Conservation (phyloP, 805 yeast genomes). For the Candida stauntonica region DNA sequence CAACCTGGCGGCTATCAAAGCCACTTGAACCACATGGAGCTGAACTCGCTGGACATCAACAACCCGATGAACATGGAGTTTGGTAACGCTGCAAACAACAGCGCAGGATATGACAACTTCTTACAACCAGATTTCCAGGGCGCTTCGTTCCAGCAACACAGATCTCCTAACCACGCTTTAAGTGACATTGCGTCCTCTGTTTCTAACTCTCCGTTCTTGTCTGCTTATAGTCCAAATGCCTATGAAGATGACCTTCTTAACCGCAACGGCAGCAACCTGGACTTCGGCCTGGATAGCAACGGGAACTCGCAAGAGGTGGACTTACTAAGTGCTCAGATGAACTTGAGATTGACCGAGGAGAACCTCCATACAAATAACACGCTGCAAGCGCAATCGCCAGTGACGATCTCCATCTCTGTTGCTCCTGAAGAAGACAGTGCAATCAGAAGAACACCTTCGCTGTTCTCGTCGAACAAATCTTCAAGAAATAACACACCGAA, state of each 20-base stretch:
- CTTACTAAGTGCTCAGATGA: slow-evolving; percentile 9
- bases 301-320: no score
- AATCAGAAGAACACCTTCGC: slow-evolving; percentile 48
- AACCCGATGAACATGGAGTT: background rate
- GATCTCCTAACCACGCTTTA: slow-evolving; percentile 9
- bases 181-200: slow-evolving; percentile 25
- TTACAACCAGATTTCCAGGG: slow-evolving; percentile 18
- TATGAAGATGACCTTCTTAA: slow-evolving; percentile 17
- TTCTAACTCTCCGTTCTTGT: slow-evolving; percentile 23
- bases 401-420: slow-evolving; percentile 29
- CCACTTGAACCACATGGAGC: background rate
- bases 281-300: slow-evolving; percentile 1
- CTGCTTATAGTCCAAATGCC: slow-evolving; percentile 17
- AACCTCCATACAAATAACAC: slow-evolving; percentile 14
- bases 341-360: slow-evolving; percentile 19
- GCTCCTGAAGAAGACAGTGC: slow-evolving; percentile 36
- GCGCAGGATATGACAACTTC: slow-evolving; percentile 1
- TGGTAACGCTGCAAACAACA: background rate
- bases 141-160: slow-evolving; percentile 17
- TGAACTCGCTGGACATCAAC: background rate
- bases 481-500: slow-evolving; percentile 34
- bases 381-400: slow-evolving; percentile 17
- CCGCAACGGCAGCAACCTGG: background rate
- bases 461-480: slow-evolving; percentile 43
- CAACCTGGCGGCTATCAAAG: background rate